phyloP scores from a whole-genome alignment of 208 protist species.

The Trypanosomatidae sp. region DNA sequence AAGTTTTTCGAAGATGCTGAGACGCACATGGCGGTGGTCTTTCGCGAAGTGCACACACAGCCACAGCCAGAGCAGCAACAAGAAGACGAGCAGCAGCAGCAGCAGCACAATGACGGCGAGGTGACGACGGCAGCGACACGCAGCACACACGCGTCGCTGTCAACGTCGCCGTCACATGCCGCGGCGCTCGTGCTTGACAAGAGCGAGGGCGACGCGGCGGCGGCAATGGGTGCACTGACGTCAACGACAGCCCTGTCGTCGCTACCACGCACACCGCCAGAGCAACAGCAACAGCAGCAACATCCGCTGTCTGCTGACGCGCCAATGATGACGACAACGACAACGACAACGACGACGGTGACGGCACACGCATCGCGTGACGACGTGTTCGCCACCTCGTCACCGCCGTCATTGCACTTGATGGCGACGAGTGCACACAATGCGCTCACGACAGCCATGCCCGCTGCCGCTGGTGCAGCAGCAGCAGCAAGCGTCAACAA shows the following conservation, averaged over 20 bases:
- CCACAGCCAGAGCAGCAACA: not conserved
- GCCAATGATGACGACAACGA: not conserved
- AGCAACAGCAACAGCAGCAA: not conserved
- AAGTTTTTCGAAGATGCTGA: conserved; percentile 69
- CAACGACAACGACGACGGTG: conserved; percentile 1
- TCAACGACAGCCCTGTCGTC: too few species aligned
- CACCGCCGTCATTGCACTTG: too few species aligned
- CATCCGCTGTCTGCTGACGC: too few species aligned
- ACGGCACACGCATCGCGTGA: not conserved
- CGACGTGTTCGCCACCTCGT: too few species aligned
- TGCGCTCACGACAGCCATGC: too few species aligned
- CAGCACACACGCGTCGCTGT: conserved; percentile 11
- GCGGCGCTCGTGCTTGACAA: too few species aligned
- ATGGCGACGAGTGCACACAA: too few species aligned
- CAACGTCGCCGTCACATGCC: conserved; percentile 60
- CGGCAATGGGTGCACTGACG: too few species aligned
- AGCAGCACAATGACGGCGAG: too few species aligned
- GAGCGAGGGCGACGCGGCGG: too few species aligned
- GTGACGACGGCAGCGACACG: conserved; percentile 8
- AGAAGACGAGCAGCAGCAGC: too few species aligned
- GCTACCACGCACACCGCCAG: conserved; percentile 7
- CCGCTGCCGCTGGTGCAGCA: too few species aligned
- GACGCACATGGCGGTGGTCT: conserved; percentile 81
- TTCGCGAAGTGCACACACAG: conserved; percentile 19
- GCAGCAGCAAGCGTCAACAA: not conserved